A percentile compares a stretch with the other conserved stretches of the same genome.
Evolutionary conservation across 257 asterid species (phyloP).

Genomic region (Solanum pennellii): DNA sequence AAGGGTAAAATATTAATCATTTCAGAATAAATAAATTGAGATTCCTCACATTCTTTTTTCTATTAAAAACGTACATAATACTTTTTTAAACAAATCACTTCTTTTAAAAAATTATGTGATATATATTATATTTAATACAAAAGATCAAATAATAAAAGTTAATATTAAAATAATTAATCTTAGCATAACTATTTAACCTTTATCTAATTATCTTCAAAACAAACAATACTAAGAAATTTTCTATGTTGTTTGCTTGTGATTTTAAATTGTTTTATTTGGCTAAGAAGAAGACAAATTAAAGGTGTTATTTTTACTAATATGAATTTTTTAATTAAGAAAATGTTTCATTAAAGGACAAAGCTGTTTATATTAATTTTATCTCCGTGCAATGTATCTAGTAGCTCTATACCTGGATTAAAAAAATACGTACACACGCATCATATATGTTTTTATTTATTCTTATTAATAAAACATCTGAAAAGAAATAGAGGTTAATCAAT

Average conservation of each 20-base stretch:
- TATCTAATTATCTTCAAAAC: not conserved
- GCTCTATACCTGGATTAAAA: not conserved
- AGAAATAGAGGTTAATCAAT: no score
- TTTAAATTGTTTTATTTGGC: not conserved
- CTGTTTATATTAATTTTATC: not conserved
- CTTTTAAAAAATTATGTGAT: not conserved
- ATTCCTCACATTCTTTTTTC: not conserved
- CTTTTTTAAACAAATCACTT: not conserved
- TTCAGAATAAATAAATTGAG: not conserved
- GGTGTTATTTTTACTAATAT: not conserved
- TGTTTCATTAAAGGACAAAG: slow-evolving; percentile 7
- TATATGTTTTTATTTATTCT: not conserved
- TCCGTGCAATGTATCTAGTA: not conserved
- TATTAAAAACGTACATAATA: not conserved
- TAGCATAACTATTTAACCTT: not conserved
- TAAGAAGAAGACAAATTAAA: slow-evolving; percentile 5
- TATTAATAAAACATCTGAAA: not conserved
- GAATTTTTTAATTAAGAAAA: not conserved
- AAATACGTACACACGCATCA: slow-evolving; percentile 1
- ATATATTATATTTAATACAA: not conserved
- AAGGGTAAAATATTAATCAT: not conserved
- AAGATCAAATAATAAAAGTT: not conserved
- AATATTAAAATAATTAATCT: not conserved
- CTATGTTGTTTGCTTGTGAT: not conserved
- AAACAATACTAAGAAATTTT: not conserved